A percentile compares a stretch with the other conserved stretches of the same genome.
phyloP scores from a whole-genome alignment of 2,329 filamentous ascomycete species.

The Calonectria fujianensis region DNA sequence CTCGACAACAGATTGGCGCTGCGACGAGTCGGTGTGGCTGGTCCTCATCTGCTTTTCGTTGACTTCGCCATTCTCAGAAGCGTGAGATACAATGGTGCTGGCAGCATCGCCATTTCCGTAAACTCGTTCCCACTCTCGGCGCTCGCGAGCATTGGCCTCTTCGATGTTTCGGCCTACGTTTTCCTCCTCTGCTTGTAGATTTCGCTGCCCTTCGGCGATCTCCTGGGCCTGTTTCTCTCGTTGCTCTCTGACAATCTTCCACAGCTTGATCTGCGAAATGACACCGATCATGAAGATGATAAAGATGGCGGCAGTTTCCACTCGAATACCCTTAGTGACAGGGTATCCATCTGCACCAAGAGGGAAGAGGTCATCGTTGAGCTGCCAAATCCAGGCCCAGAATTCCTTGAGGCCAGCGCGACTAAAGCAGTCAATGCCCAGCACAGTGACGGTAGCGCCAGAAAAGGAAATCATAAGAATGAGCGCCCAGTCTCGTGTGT shows the following conservation, averaged over 20 bases:
- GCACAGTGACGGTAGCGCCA: slow-evolving; percentile 84
- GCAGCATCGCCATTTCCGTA: slow-evolving; percentile 78
- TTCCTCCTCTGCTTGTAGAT: slow-evolving; percentile 79
- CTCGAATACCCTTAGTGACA: slow-evolving; percentile 88
- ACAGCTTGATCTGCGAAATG: slow-evolving; percentile 89
- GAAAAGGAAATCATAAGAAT: slow-evolving; percentile 86
- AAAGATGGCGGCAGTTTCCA: slow-evolving; percentile 87
- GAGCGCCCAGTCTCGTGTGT: slow-evolving; percentile 85
- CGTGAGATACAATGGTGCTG: slow-evolving; percentile 62
- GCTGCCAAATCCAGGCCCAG: slow-evolving; percentile 92
- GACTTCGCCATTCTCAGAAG: slow-evolving; percentile 71
- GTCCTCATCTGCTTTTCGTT: slow-evolving; percentile 66
- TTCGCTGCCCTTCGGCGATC: slow-evolving; percentile 69
- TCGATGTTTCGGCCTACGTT: slow-evolving; percentile 81
- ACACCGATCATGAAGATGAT: slow-evolving; percentile 85
- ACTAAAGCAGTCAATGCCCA: slow-evolving; percentile 94
- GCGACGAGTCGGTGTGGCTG: slow-evolving; percentile 60
- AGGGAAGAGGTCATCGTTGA: slow-evolving; percentile 89
- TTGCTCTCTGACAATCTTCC: slow-evolving; percentile 84
- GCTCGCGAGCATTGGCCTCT: slow-evolving; percentile 76
- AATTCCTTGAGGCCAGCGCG: slow-evolving; percentile 95
- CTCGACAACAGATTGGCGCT: slow-evolving; percentile 62
- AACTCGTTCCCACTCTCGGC: slow-evolving; percentile 83
- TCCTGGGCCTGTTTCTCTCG: slow-evolving; percentile 72
- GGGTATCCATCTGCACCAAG: slow-evolving; percentile 86